A percentile compares a stretch with the other conserved stretches of the same genome.
Conservation (phyloP, 2,329 filamentous ascomycete species). For the Leptosphaerulina australis region DNA sequence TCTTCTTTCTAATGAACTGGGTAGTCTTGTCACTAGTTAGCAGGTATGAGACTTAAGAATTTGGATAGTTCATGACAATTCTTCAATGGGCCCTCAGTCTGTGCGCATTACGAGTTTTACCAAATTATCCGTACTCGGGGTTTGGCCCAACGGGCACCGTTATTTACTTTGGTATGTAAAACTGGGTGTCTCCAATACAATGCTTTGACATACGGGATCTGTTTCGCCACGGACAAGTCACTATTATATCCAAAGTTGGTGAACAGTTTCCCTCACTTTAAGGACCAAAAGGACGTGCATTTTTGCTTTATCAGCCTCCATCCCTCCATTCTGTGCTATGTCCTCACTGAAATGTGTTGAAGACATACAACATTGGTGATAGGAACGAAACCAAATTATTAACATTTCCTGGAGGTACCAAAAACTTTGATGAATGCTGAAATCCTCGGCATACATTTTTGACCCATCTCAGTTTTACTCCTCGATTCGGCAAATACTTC, state of each 20-base stretch:
- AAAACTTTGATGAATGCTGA: background rate
- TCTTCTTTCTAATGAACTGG: background rate
- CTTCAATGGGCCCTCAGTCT: background rate
- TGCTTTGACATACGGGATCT: background rate
- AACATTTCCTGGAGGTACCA: background rate
- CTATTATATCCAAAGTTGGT: background rate
- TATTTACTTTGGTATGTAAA: background rate
- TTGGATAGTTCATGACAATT: background rate
- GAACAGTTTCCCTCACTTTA: background rate
- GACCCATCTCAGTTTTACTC: constrained; percentile 19
- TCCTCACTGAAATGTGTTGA: background rate
- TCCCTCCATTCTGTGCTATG: background rate
- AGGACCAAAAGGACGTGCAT: background rate
- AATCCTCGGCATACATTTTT: constrained; percentile 18
- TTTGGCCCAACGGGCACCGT: background rate
- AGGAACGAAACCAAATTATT: background rate
- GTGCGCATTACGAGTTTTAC: background rate
- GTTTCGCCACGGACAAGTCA: too few species aligned
- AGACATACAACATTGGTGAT: background rate
- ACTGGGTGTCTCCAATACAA: background rate
- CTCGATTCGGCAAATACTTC: constrained; percentile 22
- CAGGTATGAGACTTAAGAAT: background rate
- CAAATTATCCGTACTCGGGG: background rate
- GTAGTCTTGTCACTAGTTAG: background rate
- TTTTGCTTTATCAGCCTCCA: background rate